These are phyloP conservation scores for Xerocomus brunneocitrinus DNA, from an alignment of 768 basidiomycete species.

Conservation along the genomic window DNA sequence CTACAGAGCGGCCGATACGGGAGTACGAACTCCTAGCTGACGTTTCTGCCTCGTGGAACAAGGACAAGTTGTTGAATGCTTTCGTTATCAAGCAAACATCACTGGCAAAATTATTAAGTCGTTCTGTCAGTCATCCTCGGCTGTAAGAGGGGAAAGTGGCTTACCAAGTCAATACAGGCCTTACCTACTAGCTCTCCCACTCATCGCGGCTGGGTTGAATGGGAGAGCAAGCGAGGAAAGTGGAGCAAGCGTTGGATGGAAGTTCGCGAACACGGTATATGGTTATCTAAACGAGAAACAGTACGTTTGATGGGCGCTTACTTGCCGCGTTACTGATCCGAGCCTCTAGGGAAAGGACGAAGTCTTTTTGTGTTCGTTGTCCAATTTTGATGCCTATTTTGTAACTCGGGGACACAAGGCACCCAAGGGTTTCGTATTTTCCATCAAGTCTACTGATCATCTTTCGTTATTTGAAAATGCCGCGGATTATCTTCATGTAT, in stretches of 20 bases:
- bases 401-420: slow-evolving; percentile 74
- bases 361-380: slow-evolving; percentile 72
- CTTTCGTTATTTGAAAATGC: slow-evolving; percentile 82
- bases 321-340: slow-evolving; percentile 4
- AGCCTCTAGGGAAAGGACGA: slow-evolving; percentile 75
- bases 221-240: slow-evolving; percentile 88
- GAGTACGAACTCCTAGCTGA: slow-evolving; percentile 81
- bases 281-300: slow-evolving; percentile 85
- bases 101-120: slow-evolving; percentile 54
- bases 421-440: slow-evolving; percentile 82
- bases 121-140: slow-evolving; percentile 43
- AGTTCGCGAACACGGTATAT: slow-evolving; percentile 80
- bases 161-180: slow-evolving; percentile 41
- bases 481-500: slow-evolving; percentile 83
- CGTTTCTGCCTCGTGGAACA: slow-evolving; percentile 84
- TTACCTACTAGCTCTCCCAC: slow-evolving; percentile 44
- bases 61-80: slow-evolving; percentile 71
- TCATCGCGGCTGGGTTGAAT: slow-evolving; percentile 69
- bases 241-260: slow-evolving; percentile 93
- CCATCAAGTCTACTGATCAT: slow-evolving; percentile 85
- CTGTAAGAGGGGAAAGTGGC: slow-evolving; percentile 35
- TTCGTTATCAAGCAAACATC: slow-evolving; percentile 77
- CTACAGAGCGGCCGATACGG: slow-evolving; percentile 81
- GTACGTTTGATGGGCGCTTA: slow-evolving; percentile 38
- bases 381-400: slow-evolving; percentile 84